These are phyloP conservation scores for Candida ovalis DNA, from an alignment of 805 yeast species.

Conservation along the genomic window DNA sequence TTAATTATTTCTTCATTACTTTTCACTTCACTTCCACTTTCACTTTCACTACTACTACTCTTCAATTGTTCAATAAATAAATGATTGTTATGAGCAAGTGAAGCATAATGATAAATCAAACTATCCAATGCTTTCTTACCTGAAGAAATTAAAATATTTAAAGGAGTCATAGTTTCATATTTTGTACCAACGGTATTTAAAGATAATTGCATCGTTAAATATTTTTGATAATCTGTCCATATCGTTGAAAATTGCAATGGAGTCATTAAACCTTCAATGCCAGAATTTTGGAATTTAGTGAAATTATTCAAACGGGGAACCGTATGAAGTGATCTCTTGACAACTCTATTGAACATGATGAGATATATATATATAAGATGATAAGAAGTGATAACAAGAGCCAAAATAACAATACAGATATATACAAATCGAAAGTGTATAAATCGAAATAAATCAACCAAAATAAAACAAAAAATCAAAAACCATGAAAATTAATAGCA, in stretches of 20 bases:
- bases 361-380: background rate
- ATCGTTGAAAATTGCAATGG: slow-evolving; percentile 64
- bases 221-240: slow-evolving; percentile 80
- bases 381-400: background rate
- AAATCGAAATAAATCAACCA: too few species aligned
- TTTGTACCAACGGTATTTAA: slow-evolving; percentile 73
- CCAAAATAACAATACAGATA: background rate
- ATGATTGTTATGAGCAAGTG: slow-evolving; percentile 91
- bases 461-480: too few species aligned
- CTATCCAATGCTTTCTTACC: slow-evolving; percentile 65
- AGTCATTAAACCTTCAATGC: slow-evolving; percentile 64
- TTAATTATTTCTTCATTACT: slow-evolving; percentile 7
- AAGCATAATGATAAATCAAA: slow-evolving; percentile 78
- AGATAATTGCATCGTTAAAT: slow-evolving; percentile 55
- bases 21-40: slow-evolving; percentile 16
- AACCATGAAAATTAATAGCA: too few species aligned
- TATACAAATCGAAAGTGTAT: too few species aligned
- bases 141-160: slow-evolving; percentile 63
- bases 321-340: slow-evolving; percentile 47
- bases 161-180: slow-evolving; percentile 71
- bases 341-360: slow-evolving; percentile 6
- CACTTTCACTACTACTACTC: slow-evolving; percentile 18
- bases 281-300: slow-evolving; percentile 37
- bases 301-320: slow-evolving; percentile 55
- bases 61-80: slow-evolving; percentile 68